Evolutionary conservation across 192 early-diverging fungal species (phyloP), one percentile per base, ranked within the genome.

Genomic region (Backusella tarrabulga): DNA sequence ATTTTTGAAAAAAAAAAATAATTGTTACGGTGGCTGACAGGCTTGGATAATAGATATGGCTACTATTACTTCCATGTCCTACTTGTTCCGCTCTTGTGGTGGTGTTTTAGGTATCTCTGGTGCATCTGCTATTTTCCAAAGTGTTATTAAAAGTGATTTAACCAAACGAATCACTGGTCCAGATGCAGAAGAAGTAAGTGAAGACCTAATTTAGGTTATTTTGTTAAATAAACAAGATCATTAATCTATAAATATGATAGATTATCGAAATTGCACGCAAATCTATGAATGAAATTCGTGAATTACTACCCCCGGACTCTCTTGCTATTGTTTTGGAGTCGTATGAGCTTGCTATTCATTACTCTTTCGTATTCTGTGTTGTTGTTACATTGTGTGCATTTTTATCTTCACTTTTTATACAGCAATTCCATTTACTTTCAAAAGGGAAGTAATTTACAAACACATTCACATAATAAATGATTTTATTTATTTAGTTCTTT

Each of bases 81-180:
- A 86, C 74, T 82, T 92, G 54, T 77, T 87, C 63, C 83, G 85
- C 68, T 79, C 75, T n/a, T 74, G 84, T 54, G 89, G 90, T n/a
- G 85, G 86, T 71, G 88, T 89, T 26, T 76, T 92, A 35, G 88
- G 88, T 72, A 79, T 92, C 2, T 85, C 87, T 12, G 77, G 84
- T 44, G 81, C 80, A 8, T 84, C 84, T n/a, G 82, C 82, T 14
- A 79, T 81, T 56, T 78, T 86, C 70, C 85, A 86, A 70, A 72
- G 70, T 74, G 34, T 83, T 14, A 60, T 86, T 5, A 85, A 85
- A 17, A 52, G 50, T 40, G n/a, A 67, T 6, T 77, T 84, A 6
- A 70, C 73, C 19, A 66, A 73, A 41, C 67, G 67, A 26, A 76
- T 84, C 26, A 75, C 73, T 38, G 83, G 79, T 19, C 82, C 82